phyloP scores from a whole-genome alignment of 1,284 basidiomycete species.

The Ganoderma sp. region DNA sequence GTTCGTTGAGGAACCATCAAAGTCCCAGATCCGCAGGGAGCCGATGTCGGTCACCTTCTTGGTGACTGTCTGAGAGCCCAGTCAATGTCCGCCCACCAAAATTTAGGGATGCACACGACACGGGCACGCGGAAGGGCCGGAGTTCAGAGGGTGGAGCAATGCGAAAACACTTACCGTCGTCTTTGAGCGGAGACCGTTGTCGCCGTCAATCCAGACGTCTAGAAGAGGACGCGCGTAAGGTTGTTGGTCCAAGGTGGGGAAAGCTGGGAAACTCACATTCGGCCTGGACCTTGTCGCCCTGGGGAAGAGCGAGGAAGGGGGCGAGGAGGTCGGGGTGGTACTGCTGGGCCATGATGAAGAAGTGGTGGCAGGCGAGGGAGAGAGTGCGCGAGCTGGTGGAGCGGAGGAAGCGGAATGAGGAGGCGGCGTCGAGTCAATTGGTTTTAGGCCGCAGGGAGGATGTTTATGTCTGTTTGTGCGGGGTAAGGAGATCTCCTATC shows the following conservation, averaged over 20 bases:
- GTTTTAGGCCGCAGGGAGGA: conserved; percentile 21
- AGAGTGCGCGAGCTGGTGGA: conserved; percentile 13
- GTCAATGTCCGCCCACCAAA: neutral
- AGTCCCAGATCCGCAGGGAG: conserved; percentile 96
- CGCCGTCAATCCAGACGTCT: conserved; percentile 97
- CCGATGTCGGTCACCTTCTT: conserved; percentile 87
- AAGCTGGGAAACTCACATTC: conserved; percentile 69
- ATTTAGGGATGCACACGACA: neutral
- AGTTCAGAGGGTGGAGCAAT: neutral
- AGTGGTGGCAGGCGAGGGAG: conserved; percentile 29
- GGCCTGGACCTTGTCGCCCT: conserved; percentile 89
- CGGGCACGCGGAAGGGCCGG: too few relatives aligned
- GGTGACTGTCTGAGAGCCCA: conserved; percentile 67
- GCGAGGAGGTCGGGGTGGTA: conserved; percentile 87
- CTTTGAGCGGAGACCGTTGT: conserved; percentile 91
- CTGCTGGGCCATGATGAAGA: conserved; percentile 37
- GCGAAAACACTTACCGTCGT: conserved; percentile 68
- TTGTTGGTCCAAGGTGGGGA: conserved; percentile 20
- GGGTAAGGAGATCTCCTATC: conserved; percentile 29
- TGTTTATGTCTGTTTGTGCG: conserved; percentile 32
- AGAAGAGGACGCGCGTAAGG: conserved; percentile 37
- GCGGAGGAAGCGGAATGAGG: conserved; percentile 28
- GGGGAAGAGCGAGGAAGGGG: conserved; percentile 84
- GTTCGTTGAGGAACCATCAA: conserved; percentile 97
- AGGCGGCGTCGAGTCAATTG: conserved; percentile 21